Evolutionary conservation across 1,139 yeast species (phyloP).

Genomic region (Candida neerlandica): DNA sequence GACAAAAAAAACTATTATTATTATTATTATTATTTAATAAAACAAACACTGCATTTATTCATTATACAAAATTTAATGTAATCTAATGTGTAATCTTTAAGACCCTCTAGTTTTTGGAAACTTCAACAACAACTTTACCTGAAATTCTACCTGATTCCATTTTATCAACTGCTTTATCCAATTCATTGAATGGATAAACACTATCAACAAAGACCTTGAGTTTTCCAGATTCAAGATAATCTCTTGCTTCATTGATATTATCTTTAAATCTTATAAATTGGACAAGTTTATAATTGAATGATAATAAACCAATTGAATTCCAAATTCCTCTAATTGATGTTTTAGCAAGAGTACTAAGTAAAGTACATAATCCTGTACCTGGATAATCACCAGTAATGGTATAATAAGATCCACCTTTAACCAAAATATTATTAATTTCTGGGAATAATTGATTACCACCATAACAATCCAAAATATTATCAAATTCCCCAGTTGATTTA

Average conservation of each 20-base stretch:
- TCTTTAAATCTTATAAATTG: slow-evolving; percentile 5
- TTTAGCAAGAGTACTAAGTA: slow-evolving; percentile 21
- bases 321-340: slow-evolving; percentile 6
- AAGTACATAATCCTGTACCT: slow-evolving; percentile 10
- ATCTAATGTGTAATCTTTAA: background rate
- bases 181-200: slow-evolving; percentile 50
- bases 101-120: background rate
- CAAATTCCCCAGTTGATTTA: slow-evolving; percentile 26
- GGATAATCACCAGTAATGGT: slow-evolving; percentile 47
- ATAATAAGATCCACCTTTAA: slow-evolving; percentile 44
- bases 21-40: background rate
- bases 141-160: slow-evolving; percentile 51
- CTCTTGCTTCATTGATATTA: slow-evolving; percentile 12
- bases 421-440: slow-evolving; percentile 30
- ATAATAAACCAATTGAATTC: slow-evolving; percentile 16
- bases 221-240: slow-evolving; percentile 41
- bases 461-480: slow-evolving; percentile 33
- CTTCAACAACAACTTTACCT: slow-evolving; percentile 60
- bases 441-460: slow-evolving; percentile 31
- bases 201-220: slow-evolving; percentile 54
- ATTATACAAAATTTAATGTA: background rate
- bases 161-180: slow-evolving; percentile 49
- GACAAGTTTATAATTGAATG: slow-evolving; percentile 17
- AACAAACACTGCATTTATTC: background rate
- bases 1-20: background rate